Evolutionary conservation across 2,329 filamentous ascomycete species (phyloP), one percentile per base, ranked within the genome.

Genomic region (Phaeophleospora eucalypticola): DNA sequence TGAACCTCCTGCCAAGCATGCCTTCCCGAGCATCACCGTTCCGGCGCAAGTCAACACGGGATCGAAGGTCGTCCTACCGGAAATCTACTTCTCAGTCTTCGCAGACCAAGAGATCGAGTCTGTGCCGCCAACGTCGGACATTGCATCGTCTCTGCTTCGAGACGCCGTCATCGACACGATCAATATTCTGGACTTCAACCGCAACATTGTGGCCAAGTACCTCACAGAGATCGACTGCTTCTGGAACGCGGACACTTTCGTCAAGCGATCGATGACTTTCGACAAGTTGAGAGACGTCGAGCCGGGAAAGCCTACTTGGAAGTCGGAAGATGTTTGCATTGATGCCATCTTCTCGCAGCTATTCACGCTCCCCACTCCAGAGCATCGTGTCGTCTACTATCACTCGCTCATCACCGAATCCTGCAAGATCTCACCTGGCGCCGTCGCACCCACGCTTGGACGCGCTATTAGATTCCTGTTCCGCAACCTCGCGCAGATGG

Each of bases 291-390:
- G 85, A 27, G 81, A 84, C 36, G 62, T 79, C 16, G 65, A 74
- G 1, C 84, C 84, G 37, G 76, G 84, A 15, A 81, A 82, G 54
- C 81, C 86, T 12, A 90, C 88, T 0, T 98, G 93, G 91, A 98
- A 98, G 69, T 89, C 93, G 0, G 93, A 98, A 71, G 93, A 98
- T 69, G 86, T 97, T 48, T 87, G 87, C 2, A 89, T 98, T n/a
- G 93, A 98, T 67, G 89, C 91, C 4, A 89, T 97, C 47, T 98
- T 98, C 68, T 95, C 90, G 1, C 91, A 97, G 68, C 77, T 98
- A 35, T 87, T 95, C 64, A 86, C 89, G 66, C 78, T 98, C 32
- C 93, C 93, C 3, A 78, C 76, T 3, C 82, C 93, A 0, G 89
- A 95, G 68, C 89, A 95, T 71, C 96, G 96, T 69, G 77, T 95